A percentile compares a stretch with the other conserved stretches of the same genome.
phyloP scores from a whole-genome alignment of 352 stramenopile species.

The Globisporangium barbulae region DNA sequence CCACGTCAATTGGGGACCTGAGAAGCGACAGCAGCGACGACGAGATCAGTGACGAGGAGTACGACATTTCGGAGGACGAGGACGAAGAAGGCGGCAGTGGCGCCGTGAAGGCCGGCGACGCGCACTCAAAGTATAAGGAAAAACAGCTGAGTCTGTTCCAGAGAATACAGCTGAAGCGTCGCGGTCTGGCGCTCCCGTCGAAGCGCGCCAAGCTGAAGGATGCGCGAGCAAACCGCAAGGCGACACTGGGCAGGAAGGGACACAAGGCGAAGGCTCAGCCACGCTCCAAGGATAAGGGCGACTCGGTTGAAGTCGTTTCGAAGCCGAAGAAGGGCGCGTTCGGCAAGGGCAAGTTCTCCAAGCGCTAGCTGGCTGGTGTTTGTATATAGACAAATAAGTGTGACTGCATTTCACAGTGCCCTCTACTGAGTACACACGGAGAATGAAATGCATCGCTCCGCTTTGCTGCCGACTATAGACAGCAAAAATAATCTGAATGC shows the following conservation, averaged over 20 bases:
- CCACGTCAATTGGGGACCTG: constrained; percentile 73
- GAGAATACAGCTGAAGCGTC: constrained; percentile 84
- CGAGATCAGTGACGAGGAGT: constrained; percentile 57
- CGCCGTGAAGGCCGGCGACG: constrained; percentile 13
- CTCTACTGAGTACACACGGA: too few species aligned
- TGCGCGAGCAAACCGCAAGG: constrained; percentile 62
- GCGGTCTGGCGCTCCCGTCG: constrained; percentile 71
- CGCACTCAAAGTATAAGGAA: constrained; percentile 38
- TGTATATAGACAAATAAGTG: not conserved
- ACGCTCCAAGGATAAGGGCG: constrained; percentile 49
- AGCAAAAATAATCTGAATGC: too few species aligned
- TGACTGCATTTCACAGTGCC: not conserved
- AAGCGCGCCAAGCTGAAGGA: constrained; percentile 86
- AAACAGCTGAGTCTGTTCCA: constrained; percentile 83
- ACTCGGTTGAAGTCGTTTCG: constrained; percentile 25
- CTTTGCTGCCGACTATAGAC: too few species aligned
- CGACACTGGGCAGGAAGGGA: constrained; percentile 39
- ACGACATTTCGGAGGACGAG: constrained; percentile 50
- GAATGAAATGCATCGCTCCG: too few species aligned
- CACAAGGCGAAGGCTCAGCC: constrained; percentile 18
- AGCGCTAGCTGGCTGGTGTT: constrained; percentile 11
- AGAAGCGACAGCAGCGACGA: constrained; percentile 75
- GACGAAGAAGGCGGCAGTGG: constrained; percentile 20
- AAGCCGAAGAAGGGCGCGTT: constrained; percentile 23
- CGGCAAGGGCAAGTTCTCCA: constrained; percentile 23